phyloP scores from a whole-genome alignment of 129 eudicot genomes.

The Centella asiatica region DNA sequence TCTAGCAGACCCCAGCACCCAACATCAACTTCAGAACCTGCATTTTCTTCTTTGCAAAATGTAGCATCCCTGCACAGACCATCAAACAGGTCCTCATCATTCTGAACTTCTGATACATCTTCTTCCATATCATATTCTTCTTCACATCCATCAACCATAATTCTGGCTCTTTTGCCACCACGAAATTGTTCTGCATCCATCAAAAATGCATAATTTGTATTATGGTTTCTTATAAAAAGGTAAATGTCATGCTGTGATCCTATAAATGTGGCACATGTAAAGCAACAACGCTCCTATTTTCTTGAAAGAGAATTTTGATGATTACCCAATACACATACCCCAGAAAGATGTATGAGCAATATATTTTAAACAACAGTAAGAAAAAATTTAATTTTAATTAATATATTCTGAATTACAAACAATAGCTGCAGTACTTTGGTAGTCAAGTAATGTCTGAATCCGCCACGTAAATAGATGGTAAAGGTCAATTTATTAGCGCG shows the following conservation, averaged over 20 bases:
- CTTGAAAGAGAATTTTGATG: too few relatives aligned
- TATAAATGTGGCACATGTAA: too few relatives aligned
- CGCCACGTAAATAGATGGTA: too few relatives aligned
- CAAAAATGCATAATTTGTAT: not conserved
- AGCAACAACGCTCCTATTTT: too few relatives aligned
- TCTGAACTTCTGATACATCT: slow-evolving; percentile 20
- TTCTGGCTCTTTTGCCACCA: slow-evolving; percentile 46
- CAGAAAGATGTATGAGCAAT: too few relatives aligned
- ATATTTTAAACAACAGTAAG: too few relatives aligned
- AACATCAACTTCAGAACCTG: slow-evolving; percentile 16
- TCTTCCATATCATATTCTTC: slow-evolving; percentile 50
- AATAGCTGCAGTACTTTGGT: not conserved
- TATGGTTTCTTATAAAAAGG: not conserved
- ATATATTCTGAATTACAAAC: too few relatives aligned
- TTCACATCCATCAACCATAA: slow-evolving; percentile 41
- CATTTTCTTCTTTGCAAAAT: slow-evolving; percentile 27
- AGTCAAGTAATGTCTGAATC: too few relatives aligned
- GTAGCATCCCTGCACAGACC: slow-evolving; percentile 57
- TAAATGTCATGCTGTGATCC: not conserved
- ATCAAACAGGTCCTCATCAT: slow-evolving; percentile 49
- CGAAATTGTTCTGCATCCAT: slow-evolving; percentile 37
- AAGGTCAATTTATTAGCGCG: too few relatives aligned
- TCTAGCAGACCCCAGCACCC: slow-evolving; percentile 76
- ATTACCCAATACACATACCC: too few relatives aligned
- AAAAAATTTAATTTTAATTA: too few relatives aligned